Evolutionary conservation across 2,329 filamentous ascomycete genomes (phyloP), one percentile per base, ranked within the genome.

Genomic region (Fusarium keratoplasticum): DNA sequence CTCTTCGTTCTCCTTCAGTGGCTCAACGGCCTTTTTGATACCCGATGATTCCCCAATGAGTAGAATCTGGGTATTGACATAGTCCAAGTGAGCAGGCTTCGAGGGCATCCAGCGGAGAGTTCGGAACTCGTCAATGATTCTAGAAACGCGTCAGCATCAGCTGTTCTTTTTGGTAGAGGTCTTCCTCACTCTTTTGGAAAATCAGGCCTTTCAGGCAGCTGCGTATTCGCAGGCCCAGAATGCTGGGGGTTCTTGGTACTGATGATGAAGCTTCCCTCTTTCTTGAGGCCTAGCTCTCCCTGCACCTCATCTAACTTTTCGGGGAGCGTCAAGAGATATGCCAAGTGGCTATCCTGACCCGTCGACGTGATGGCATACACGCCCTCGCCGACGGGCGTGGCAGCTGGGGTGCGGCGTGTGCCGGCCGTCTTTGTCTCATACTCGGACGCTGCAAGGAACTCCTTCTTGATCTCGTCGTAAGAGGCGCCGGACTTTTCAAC

Each of bases 351-450:
- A 57, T 93, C 89, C 0, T 91, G 86, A 2, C 90, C 91, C 0
- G 92, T 94, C 3, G 89, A 90, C 0, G 92, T 94, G 61, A 98
- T 91, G 0, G 92, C 93, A 77, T 98, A 98, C 0, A 97, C 90
- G 1, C 95, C 95, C 81, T 97, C 95, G 0, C 91, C 95, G n/a
- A 95, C 87, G 0, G 94, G 93, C 0, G 89, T 92, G 1, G 93
- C 92, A 2, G 93, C 90, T 0, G 94, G 91, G 1, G 86, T 87
- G 60, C 92, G 90, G 14, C 93, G 89, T 16, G 89, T 89, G 1
- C 94, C 94, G 3, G 84, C 85, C 0, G 94, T 96, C 84, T 95
- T 92, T 9, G 95, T 97, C 61, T 90, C 87, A 80, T 97, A 95
- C 13, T 93, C 90, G 1, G 85, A 86, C 0, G 89, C 88, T 1